Base-by-base conservation (phyloP, 169 alveolate species). In the Plasmodium sp. region DNA sequence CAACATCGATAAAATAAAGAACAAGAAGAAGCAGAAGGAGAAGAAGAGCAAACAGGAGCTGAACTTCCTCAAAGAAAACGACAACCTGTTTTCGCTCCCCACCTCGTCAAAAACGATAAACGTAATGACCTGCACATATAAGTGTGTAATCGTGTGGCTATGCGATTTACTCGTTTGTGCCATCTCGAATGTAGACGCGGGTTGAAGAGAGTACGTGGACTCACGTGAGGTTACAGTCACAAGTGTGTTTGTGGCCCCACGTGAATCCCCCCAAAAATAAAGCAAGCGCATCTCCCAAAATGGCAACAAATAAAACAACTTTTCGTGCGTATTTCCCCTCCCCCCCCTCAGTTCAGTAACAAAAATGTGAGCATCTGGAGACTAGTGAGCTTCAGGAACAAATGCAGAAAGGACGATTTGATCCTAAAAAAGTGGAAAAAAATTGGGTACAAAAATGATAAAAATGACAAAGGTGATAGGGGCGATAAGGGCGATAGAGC, bases 401-500 rank as follows among this genome's bases (percentile, higher is more conserved):
- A 96, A 71, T 96, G 97, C 43, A 58, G 98, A 56, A 81, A 96
- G 6, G 98, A 96, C 54, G 97, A 96, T 36, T 92, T 96, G 43
- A 96, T 96, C 14, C 84, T 96, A 48, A 92, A 73, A 81, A 96
- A 96, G 75, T 96, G 98, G 98, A 56, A 95, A 48, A 94, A 96
- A 54, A 93, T 96, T 22, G 96, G 92, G 16, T 84, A 90, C 90
- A 88, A 74, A 56, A 84, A 77, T 48, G 97, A 96, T 36, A 83
- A 51, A 51, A 22, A 22, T 51, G 62, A 51, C 12, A 48, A 12
- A n/a, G 58, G 58, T 12, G 16, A 9, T 0, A 1, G 41, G 16
- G 62, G 27, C 3, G 62, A 51, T 48, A 48, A 12, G n/a, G n/a
- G n/a, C 2, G 16, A 48, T 0, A 48, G 0, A 12, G n/a, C 18